Conservation (phyloP, 768 basidiomycete species). For the Sutorius australiensis region DNA sequence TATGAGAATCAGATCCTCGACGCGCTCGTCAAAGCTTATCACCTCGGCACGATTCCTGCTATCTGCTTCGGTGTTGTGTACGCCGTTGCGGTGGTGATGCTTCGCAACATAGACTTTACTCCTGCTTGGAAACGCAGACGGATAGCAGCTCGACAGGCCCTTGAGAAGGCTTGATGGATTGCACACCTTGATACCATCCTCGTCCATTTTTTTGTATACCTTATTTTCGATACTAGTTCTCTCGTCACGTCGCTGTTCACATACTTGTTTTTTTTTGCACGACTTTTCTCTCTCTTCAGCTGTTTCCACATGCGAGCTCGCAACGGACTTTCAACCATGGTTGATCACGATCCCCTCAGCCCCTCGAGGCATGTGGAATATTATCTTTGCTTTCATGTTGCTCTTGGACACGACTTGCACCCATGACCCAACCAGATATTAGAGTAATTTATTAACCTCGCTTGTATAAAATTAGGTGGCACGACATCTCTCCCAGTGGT, state of each 20-base stretch:
- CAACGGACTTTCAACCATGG: slow-evolving; percentile 12
- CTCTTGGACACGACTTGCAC: background rate
- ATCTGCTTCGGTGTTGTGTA: slow-evolving; percentile 33
- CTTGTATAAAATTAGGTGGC: background rate
- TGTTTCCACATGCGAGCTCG: background rate
- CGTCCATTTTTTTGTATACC: slow-evolving; percentile 10
- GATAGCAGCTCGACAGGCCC: slow-evolving; percentile 23
- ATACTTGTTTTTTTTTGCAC: background rate
- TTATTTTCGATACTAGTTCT: slow-evolving; percentile 18
- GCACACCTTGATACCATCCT: slow-evolving; percentile 14
- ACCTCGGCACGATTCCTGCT: slow-evolving; percentile 32
- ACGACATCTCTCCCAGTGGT: background rate
- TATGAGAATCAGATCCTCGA: slow-evolving; percentile 31
- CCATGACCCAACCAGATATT: slow-evolving; percentile 8
- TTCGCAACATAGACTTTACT: slow-evolving; percentile 31
- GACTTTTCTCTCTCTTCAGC: background rate
- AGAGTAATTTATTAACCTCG: slow-evolving; percentile 20
- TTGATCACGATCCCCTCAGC: background rate
- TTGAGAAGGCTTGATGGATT: slow-evolving; percentile 19
- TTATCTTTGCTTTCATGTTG: background rate
- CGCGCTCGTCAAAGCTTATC: slow-evolving; percentile 34
- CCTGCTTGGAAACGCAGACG: slow-evolving; percentile 33
- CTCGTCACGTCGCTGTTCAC: background rate
- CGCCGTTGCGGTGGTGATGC: slow-evolving; percentile 29
- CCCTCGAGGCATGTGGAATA: background rate